phyloP scores from a whole-genome alignment of 202 grass and related monocot genomes.

The Miscanthus sacchariflorus region DNA sequence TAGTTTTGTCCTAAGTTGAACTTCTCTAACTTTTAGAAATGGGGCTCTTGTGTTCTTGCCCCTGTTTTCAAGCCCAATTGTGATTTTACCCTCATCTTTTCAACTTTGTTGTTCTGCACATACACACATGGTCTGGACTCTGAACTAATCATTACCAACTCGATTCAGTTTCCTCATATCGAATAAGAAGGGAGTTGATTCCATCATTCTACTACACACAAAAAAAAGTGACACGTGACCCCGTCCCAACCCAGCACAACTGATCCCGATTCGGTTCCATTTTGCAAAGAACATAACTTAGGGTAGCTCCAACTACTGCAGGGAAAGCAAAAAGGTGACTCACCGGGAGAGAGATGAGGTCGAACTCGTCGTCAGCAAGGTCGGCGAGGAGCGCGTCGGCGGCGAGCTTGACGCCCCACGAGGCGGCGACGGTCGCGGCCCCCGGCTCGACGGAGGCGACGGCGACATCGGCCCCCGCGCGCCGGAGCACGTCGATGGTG shows the following conservation, averaged over 20 bases:
- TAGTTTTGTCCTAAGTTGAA: not conserved
- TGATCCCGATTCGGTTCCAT: not conserved
- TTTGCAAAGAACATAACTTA: not conserved
- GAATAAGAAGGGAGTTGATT: not conserved
- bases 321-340: conserved; percentile 6
- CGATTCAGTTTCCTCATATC: not conserved
- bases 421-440: conserved; percentile 46
- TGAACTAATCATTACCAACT: not conserved
- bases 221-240: too few relatives aligned
- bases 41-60: not conserved
- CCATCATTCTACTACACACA: too few relatives aligned
- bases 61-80: not conserved
- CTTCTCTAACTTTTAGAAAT: not conserved
- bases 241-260: not conserved
- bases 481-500: conserved; percentile 84
- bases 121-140: not conserved
- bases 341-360: conserved; percentile 89
- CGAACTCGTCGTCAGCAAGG: conserved; percentile 63
- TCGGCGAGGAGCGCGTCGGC: conserved; percentile 75
- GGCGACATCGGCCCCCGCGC: conserved; percentile 75
- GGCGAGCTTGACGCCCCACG: conserved; percentile 74
- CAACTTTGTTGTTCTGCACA: too few relatives aligned
- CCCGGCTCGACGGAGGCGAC: conserved; percentile 80
- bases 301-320: not conserved
- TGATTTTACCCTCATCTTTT: not conserved